Conservation (phyloP, 73 alveolate genomes). For the Durusdinium trenchii region DNA sequence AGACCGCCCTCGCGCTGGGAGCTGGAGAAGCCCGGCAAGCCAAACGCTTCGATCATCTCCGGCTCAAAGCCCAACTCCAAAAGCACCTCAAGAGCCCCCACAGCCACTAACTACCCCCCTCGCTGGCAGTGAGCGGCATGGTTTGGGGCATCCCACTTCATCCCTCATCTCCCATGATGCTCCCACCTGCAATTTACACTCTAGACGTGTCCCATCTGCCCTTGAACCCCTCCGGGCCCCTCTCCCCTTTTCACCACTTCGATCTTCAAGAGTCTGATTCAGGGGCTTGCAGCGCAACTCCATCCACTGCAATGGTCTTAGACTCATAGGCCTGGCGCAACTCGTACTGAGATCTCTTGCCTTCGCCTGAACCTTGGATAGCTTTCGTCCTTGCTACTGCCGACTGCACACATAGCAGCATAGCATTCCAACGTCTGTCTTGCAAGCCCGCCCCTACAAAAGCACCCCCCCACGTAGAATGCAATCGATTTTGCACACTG, state of each 20-base stretch:
- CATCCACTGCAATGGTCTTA: slow-evolving; percentile 74
- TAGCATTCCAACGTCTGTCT: not conserved
- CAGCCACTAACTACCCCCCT: not conserved
- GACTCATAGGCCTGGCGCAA: slow-evolving; percentile 61
- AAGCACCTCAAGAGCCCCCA: slow-evolving; percentile 43
- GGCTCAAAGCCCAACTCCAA: slow-evolving; percentile 77
- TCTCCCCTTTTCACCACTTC: too few relatives aligned
- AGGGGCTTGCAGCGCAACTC: slow-evolving; percentile 85
- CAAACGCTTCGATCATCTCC: slow-evolving; percentile 57
- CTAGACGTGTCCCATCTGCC: too few relatives aligned
- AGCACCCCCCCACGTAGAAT: too few relatives aligned
- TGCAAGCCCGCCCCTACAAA: too few relatives aligned
- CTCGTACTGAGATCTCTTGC: not conserved
- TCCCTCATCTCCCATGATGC: too few relatives aligned
- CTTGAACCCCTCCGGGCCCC: too few relatives aligned
- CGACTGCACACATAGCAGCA: not conserved
- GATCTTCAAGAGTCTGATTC: slow-evolving; percentile 26
- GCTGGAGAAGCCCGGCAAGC: slow-evolving; percentile 83
- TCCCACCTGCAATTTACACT: too few relatives aligned
- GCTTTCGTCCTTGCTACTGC: not conserved
- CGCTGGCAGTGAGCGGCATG: too few relatives aligned
- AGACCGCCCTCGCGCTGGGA: too few relatives aligned
- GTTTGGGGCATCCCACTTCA: too few relatives aligned
- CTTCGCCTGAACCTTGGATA: not conserved
- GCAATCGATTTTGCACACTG: too few relatives aligned